Evolutionary conservation across 495 filamentous ascomycete species (phyloP).

Genomic region (Penicillium pancosmium): DNA sequence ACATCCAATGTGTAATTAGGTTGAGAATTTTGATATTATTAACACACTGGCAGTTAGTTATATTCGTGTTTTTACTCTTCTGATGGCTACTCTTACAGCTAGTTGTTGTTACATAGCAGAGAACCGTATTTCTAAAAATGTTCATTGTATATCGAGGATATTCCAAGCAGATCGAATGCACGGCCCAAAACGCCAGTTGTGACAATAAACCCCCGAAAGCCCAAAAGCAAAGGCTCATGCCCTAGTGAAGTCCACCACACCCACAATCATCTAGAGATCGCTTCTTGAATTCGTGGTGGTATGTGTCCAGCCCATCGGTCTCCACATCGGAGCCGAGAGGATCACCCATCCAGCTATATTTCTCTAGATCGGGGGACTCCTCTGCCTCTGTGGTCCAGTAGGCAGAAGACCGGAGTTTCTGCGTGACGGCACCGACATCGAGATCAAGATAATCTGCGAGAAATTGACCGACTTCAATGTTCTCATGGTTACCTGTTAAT

Average conservation of each 20-base stretch:
- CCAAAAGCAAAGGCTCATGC: background rate
- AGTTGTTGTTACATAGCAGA: background rate
- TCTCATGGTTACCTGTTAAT: conserved; percentile 86
- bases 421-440: conserved; percentile 74
- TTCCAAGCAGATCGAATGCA: background rate
- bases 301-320: conserved; percentile 47
- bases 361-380: conserved; percentile 15
- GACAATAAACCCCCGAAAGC: background rate
- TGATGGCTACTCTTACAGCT: no score
- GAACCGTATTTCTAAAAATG: background rate
- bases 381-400: conserved; percentile 24
- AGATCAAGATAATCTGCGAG: conserved; percentile 77
- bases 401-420: conserved; percentile 65
- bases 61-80: no score
- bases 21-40: no score
- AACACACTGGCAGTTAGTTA: no score
- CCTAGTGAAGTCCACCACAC: conserved; percentile 41
- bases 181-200: background rate
- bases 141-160: background rate
- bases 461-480: conserved; percentile 87
- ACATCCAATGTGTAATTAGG: no score
- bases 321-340: conserved; percentile 37
- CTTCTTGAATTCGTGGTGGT: conserved; percentile 55
- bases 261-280: conserved; percentile 42
- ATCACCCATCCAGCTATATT: conserved; percentile 48